Percentiles rank a stretch among this genome's conserved stretches.
phyloP scores from a whole-genome alignment of 2,329 filamentous ascomycete genomes.

The Fusarium brevicatenulatum region DNA sequence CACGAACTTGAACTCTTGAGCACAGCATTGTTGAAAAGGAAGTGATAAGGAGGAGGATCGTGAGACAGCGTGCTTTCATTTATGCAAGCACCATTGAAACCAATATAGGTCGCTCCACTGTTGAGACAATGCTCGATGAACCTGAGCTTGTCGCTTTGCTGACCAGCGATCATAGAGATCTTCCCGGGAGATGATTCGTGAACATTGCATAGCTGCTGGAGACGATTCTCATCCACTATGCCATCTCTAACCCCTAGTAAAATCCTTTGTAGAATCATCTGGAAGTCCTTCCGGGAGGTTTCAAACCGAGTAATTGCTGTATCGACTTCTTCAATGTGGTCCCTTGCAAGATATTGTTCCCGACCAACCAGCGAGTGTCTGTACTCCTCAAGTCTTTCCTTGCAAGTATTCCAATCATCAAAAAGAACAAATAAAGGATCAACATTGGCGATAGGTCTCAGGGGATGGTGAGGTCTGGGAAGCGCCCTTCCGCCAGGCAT shows the following conservation, averaged over 20 bases:
- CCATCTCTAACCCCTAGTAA: not conserved
- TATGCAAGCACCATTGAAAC: slow-evolving; percentile 19
- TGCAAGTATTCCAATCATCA: not conserved
- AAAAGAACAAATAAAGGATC: slow-evolving; percentile 6
- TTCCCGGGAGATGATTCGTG: not conserved
- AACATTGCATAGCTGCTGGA: not conserved
- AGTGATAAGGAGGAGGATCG: not conserved
- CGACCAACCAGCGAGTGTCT: not conserved
- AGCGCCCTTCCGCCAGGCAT: not conserved
- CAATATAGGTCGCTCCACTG: slow-evolving; percentile 24
- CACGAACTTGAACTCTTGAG: slow-evolving; percentile 1
- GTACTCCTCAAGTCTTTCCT: slow-evolving; percentile 1
- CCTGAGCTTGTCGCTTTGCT: slow-evolving; percentile 24
- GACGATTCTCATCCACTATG: not conserved
- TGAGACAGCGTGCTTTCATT: not conserved
- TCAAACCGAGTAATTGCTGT: not conserved
- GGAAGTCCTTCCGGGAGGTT: not conserved
- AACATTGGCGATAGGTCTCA: not conserved
- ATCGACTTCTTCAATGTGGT: slow-evolving; percentile 1
- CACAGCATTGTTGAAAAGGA: slow-evolving; percentile 7
- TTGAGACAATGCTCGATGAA: not conserved
- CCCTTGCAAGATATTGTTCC: not conserved
- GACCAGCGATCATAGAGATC: not conserved
- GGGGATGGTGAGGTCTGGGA: fast-evolving
- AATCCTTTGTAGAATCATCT: not conserved